phyloP scores from a whole-genome alignment of 2,329 filamentous ascomycete genomes.

The Nectriaceae sp. region DNA sequence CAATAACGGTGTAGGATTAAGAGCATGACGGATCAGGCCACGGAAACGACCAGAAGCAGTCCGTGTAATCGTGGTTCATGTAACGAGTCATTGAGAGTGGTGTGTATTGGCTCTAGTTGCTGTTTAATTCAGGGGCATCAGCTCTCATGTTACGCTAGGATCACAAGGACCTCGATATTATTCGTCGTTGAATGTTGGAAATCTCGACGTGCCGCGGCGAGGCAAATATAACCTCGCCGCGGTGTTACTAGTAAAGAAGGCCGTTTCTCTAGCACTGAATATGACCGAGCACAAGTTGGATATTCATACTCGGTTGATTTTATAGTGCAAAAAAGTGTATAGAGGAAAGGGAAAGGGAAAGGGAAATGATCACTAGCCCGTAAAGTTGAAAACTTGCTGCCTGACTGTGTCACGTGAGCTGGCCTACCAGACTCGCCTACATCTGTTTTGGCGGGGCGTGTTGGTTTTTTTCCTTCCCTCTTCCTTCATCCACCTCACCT shows the following conservation, averaged over 20 bases:
- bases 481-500: slow-evolving; percentile 3
- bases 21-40: not conserved
- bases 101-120: too few relatives aligned
- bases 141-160: too few relatives aligned
- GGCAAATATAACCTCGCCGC: slow-evolving; percentile 23
- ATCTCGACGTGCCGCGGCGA: slow-evolving; percentile 28
- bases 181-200: slow-evolving; percentile 30
- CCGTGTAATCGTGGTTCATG: too few relatives aligned
- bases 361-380: slow-evolving; percentile 6
- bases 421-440: slow-evolving; percentile 6
- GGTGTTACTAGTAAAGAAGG: slow-evolving; percentile 24
- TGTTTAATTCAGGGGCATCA: too few relatives aligned
- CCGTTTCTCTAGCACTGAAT: slow-evolving; percentile 59
- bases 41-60: too few relatives aligned
- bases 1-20: not conserved
- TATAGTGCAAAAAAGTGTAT: slow-evolving; percentile 58
- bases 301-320: slow-evolving; percentile 61
- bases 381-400: slow-evolving; percentile 2
- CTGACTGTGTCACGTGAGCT: slow-evolving; percentile 28
- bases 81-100: too few relatives aligned
- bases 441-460: slow-evolving; percentile 10
- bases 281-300: slow-evolving; percentile 58
- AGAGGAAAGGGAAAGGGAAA: slow-evolving; percentile 30
- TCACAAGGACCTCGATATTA: not conserved
- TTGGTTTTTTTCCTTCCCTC: slow-evolving; percentile 15